These are phyloP conservation scores for Phytophthora chlamydospora DNA, from an alignment of 352 stramenopile genomes.

Conservation along the genomic window DNA sequence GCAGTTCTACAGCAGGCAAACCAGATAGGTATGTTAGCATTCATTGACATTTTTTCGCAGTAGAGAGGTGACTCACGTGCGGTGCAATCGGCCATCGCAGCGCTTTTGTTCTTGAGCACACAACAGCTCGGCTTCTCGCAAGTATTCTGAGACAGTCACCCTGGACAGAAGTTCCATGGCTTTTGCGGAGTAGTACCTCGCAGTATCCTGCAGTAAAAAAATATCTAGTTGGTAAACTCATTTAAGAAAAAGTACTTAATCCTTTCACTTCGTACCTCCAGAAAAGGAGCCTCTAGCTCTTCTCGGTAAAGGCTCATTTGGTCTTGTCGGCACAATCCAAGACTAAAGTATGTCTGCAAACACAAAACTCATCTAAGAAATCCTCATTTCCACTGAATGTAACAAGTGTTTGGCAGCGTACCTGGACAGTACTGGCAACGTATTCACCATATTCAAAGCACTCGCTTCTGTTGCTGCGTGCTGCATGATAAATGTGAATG, in stretches of 20 bases:
- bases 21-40: neutral
- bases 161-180: constrained; percentile 67
- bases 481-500: constrained; percentile 68
- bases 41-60: neutral
- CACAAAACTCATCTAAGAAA: constrained; percentile 4
- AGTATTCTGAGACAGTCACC: constrained; percentile 77
- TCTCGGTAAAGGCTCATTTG: constrained; percentile 84
- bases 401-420: constrained; percentile 18
- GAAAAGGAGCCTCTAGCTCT: constrained; percentile 74
- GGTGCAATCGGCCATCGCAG: constrained; percentile 78
- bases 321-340: constrained; percentile 78
- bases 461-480: constrained; percentile 58
- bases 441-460: constrained; percentile 78
- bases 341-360: constrained; percentile 76
- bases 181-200: constrained; percentile 69
- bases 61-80: constrained; percentile 51
- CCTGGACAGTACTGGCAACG: constrained; percentile 73
- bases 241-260: neutral
- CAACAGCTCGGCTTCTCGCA: constrained; percentile 69
- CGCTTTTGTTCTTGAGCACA: constrained; percentile 83
- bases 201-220: constrained; percentile 54
- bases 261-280: constrained; percentile 44
- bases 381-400: neutral
- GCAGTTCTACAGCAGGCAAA: constrained; percentile 57
- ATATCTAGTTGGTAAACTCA: neutral